Conservation (phyloP, 2,329 filamentous ascomycete genomes). For the Decorospora gaudefroyi region DNA sequence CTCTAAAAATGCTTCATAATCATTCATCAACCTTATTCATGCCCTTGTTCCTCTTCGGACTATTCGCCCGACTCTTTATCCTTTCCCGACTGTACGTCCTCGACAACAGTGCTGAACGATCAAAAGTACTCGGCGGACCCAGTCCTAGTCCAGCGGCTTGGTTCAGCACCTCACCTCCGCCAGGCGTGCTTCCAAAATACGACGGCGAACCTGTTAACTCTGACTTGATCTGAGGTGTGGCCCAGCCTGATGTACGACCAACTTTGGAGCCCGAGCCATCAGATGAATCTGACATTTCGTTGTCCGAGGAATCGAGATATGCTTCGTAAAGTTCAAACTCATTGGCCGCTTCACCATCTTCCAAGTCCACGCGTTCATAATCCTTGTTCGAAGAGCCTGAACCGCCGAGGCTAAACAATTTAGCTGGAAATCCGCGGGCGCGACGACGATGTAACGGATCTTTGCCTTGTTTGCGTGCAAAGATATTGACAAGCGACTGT, state of each 20-base stretch:
- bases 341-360: constrained; percentile 70
- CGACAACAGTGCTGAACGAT: constrained; percentile 73
- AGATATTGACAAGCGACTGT: constrained; percentile 57
- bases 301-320: constrained; percentile 60
- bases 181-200: constrained; percentile 27
- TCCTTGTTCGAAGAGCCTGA: constrained; percentile 50
- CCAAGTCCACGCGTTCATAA: constrained; percentile 75
- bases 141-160: constrained; percentile 43
- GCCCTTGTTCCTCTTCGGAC: constrained; percentile 52
- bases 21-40: constrained; percentile 29
- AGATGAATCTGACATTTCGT: constrained; percentile 65
- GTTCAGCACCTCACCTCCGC: constrained; percentile 30
- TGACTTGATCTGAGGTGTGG: constrained; percentile 65
- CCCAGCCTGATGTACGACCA: constrained; percentile 67
- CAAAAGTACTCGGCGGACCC: constrained; percentile 41
- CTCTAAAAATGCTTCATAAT: too few relatives aligned
- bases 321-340: constrained; percentile 71
- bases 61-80: constrained; percentile 59
- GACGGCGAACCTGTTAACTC: constrained; percentile 19
- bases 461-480: constrained; percentile 51
- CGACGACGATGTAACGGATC: constrained; percentile 41
- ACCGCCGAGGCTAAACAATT: constrained; percentile 62
- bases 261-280: constrained; percentile 59
- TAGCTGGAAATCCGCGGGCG: constrained; percentile 53
- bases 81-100: constrained; percentile 86